A percentile compares a stretch with the other conserved stretches of the same genome.
Evolutionary conservation across 208 protist species (phyloP).

Genomic region (Wallacemonas sp.): DNA sequence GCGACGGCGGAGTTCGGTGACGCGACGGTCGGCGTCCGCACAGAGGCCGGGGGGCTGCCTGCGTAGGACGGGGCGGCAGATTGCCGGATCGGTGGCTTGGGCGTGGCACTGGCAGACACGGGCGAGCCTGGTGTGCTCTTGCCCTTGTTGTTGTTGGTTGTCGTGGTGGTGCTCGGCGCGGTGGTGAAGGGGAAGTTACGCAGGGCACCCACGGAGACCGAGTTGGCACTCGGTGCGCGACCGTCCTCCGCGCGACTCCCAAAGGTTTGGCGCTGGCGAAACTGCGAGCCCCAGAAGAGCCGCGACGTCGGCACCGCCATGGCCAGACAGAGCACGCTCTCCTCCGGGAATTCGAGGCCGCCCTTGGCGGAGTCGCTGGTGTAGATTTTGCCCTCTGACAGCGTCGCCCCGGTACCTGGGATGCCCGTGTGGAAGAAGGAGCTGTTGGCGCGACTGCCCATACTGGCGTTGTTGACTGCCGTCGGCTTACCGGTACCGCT

Average conservation of each 20-base stretch:
- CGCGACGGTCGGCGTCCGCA: not conserved
- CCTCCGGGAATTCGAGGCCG: constrained; percentile 31
- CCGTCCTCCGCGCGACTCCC: too few species aligned
- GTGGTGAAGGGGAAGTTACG: constrained; percentile 10
- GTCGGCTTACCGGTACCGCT: not conserved
- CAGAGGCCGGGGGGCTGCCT: too few species aligned
- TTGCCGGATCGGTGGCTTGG: too few species aligned
- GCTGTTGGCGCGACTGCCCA: constrained; percentile 4
- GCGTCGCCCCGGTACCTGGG: constrained; percentile 4
- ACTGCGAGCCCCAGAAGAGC: constrained; percentile 18
- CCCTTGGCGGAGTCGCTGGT: not conserved
- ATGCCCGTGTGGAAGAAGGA: constrained; percentile 12
- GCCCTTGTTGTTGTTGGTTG: constrained; percentile 12
- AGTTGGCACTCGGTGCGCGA: not conserved
- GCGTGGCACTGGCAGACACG: too few species aligned
- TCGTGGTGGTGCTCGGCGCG: not conserved
- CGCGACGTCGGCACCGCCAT: constrained; percentile 28
- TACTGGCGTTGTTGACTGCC: constrained; percentile 4
- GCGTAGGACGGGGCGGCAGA: too few species aligned
- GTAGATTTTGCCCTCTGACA: constrained; percentile 8
- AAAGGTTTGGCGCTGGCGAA: not conserved
- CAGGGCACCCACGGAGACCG: not conserved
- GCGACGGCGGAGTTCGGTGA: not conserved
- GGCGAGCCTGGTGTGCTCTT: too few species aligned
- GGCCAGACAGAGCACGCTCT: constrained; percentile 40